Conservation (phyloP, 2,329 filamentous ascomycete species). For the Colletotrichum sp. region DNA sequence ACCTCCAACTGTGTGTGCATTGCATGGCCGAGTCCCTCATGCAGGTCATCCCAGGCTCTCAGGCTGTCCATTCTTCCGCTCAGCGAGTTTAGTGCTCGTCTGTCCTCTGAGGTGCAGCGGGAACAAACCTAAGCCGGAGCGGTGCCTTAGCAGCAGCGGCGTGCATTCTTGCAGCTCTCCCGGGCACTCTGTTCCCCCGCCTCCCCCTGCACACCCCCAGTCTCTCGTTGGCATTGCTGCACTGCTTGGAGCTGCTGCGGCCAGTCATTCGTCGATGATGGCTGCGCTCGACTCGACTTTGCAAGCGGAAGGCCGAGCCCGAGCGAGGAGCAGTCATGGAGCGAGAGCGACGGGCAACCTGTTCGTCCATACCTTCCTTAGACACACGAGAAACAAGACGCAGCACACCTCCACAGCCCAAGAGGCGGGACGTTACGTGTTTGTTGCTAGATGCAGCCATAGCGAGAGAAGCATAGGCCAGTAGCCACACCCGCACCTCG, state of each 20-base stretch:
- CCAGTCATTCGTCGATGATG: not conserved
- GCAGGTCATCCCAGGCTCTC: slow-evolving; percentile 9
- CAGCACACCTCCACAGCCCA: not conserved
- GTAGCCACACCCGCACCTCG: slow-evolving; percentile 2
- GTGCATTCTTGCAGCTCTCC: not conserved
- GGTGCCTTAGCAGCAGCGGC: not conserved
- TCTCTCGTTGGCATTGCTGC: not conserved
- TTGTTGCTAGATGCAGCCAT: slow-evolving; percentile 16
- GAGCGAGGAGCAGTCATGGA: not conserved
- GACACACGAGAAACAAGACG: not conserved
- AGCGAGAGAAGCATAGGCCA: slow-evolving; percentile 15
- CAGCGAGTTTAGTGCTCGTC: not conserved
- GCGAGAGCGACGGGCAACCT: not conserved
- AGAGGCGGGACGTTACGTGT: slow-evolving; percentile 11
- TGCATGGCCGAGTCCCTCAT: slow-evolving; percentile 11
- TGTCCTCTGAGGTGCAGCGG: not conserved
- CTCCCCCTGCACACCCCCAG: not conserved
- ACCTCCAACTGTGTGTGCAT: not conserved
- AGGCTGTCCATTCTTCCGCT: not conserved
- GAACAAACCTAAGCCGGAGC: not conserved
- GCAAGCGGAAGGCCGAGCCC: slow-evolving; percentile 4
- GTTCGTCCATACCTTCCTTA: not conserved
- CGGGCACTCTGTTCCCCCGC: not conserved
- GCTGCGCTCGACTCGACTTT: not conserved
- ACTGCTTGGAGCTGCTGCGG: not conserved